Percentiles rank a stretch among this genome's conserved stretches.
Evolutionary conservation across 441 rosid genomes (phyloP).

Genomic region (Mallotus repandus): DNA sequence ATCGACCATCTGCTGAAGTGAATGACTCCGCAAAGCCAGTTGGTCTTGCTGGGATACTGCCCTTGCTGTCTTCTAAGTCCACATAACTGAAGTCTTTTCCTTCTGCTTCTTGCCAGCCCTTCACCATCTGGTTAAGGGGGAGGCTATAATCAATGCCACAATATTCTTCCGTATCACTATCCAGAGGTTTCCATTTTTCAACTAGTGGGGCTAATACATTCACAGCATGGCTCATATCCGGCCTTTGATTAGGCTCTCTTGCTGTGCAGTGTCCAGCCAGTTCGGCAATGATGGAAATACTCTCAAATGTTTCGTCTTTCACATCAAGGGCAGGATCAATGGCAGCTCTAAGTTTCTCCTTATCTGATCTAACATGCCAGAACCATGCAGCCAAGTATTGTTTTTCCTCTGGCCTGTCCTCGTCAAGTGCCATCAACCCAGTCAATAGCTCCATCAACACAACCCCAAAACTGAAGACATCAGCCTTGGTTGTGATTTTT

Average conservation of each 20-base stretch:
- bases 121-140: constrained; percentile 72
- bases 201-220: constrained; percentile 64
- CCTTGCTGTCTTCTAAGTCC: constrained; percentile 60
- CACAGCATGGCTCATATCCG: constrained; percentile 76
- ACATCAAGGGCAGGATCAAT: constrained; percentile 54
- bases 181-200: constrained; percentile 68
- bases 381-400: constrained; percentile 72
- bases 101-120: constrained; percentile 80
- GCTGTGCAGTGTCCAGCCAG: constrained; percentile 79
- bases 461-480: constrained; percentile 79
- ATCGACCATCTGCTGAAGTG: constrained; percentile 73
- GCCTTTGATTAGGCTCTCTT: constrained; percentile 68
- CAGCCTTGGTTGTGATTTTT: constrained; percentile 72
- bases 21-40: constrained; percentile 66
- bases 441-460: constrained; percentile 73
- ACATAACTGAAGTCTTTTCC: constrained; percentile 52
- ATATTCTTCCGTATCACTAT: constrained; percentile 48
- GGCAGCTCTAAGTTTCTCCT: constrained; percentile 53
- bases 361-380: constrained; percentile 55
- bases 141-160: constrained; percentile 74
- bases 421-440: constrained; percentile 68
- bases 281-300: constrained; percentile 50
- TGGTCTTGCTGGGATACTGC: constrained; percentile 76
- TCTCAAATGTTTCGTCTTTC: constrained; percentile 55
- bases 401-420: constrained; percentile 68